Evolutionary conservation across 2,329 filamentous ascomycete genomes (phyloP).

Genomic region (Leptosphaerulina australis): DNA sequence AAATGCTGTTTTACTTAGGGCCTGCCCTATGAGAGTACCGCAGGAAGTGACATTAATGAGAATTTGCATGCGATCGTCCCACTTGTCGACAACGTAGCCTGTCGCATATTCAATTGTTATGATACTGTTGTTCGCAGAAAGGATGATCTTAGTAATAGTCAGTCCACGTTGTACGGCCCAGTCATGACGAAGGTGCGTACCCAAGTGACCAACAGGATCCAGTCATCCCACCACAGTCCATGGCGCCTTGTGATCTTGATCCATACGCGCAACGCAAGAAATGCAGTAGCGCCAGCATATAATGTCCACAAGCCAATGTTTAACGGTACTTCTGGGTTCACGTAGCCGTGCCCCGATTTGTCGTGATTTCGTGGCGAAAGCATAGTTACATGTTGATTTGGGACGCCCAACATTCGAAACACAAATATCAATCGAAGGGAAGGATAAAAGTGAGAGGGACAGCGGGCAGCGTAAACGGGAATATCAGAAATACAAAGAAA

Average conservation of each 20-base stretch:
- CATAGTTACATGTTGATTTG: conserved; percentile 31
- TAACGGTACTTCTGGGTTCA: conserved; percentile 45
- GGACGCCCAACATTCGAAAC: conserved; percentile 18
- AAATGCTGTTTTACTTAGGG: conserved; percentile 49
- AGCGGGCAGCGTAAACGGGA: conserved; percentile 10
- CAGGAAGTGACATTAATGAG: conserved; percentile 56
- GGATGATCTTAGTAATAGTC: conserved; percentile 44
- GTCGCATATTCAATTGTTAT: conserved; percentile 57
- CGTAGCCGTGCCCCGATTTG: conserved; percentile 31
- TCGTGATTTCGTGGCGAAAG: conserved; percentile 32
- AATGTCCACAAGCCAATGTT: conserved; percentile 50
- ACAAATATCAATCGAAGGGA: conserved; percentile 17
- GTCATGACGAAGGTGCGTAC: conserved; percentile 30
- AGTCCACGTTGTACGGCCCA: conserved; percentile 2
- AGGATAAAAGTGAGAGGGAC: conserved; percentile 13
- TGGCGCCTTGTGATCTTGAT: conserved; percentile 48
- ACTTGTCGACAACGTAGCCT: conserved; percentile 56
- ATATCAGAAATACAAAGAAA: conserved; percentile 20
- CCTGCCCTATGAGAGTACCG: conserved; percentile 48
- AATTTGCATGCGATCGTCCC: conserved; percentile 61
- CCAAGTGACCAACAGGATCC: conserved; percentile 47
- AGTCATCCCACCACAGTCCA: conserved; percentile 51
- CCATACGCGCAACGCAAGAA: conserved; percentile 46
- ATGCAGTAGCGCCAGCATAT: conserved; percentile 46
- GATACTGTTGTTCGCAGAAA: conserved; percentile 53